Evolutionary conservation across 768 basidiomycete species (phyloP).

Genomic region (Collybia sordida): DNA sequence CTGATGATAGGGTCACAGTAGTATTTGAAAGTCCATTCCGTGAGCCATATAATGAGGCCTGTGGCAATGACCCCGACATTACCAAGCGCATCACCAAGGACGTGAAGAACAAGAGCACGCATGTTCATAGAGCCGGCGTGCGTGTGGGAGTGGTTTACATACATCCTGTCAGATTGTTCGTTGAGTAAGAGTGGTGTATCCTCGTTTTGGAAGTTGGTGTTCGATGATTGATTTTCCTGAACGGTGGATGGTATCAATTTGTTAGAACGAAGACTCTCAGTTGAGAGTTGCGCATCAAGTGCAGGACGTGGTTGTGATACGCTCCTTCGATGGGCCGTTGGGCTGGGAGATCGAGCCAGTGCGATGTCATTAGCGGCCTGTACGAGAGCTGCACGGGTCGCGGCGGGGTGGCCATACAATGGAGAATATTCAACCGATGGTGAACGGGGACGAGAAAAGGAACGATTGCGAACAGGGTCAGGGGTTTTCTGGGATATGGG

Average conservation of each 20-base stretch:
- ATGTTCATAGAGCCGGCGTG: conserved; percentile 92
- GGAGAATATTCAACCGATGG: conserved; percentile 45
- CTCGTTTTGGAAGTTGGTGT: conserved; percentile 27
- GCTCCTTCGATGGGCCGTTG: conserved; percentile 25
- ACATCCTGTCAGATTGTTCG: conserved; percentile 17
- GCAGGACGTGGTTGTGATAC: conserved; percentile 23
- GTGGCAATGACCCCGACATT: conserved; percentile 98
- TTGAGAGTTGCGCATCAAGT: conserved; percentile 15
- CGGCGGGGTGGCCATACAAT: conserved; percentile 72
- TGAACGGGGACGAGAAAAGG: conserved; percentile 21
- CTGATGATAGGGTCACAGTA: conserved; percentile 95
- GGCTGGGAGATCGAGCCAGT: conserved; percentile 48
- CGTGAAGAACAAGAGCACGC: conserved; percentile 93
- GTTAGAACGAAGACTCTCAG: neutral
- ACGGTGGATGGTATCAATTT: conserved; percentile 7
- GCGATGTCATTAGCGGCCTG: conserved; percentile 86
- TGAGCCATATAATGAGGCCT: conserved; percentile 92
- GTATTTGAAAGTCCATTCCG: conserved; percentile 79
- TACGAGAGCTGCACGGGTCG: conserved; percentile 69
- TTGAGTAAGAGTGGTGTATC: conserved; percentile 43
- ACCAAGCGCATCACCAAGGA: conserved; percentile 94
- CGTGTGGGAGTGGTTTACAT: conserved; percentile 30
- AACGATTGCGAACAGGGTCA: conserved; percentile 22
- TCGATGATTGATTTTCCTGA: conserved; percentile 5
- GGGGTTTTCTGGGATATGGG: conserved; percentile 27